Base-by-base conservation (phyloP, 169 alveolate species). In the Cryptosporidium parvum region DNA sequence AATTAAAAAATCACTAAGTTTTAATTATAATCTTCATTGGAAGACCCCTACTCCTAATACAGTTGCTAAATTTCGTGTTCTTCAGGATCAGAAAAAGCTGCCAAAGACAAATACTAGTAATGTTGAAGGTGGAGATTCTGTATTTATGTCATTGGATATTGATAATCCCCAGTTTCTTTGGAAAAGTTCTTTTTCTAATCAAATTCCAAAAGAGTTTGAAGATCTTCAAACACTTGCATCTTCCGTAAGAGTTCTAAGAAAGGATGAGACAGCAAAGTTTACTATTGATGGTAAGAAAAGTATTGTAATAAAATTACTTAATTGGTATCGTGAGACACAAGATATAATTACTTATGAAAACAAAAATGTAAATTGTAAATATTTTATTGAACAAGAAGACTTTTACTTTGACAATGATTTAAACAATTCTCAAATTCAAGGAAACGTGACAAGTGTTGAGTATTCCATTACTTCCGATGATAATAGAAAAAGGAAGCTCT, bases 391-490 rank as follows among this genome's bases (percentile, higher is more conserved):
- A n/a, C 26, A 37, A 9, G 65, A 44, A 44, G 18, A 39, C 44
- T 45, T 44, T 44, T 35, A 23, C 5, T 45, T 44, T 5, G 56
- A 48, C 6, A 48, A 48, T 48, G 21, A 48, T 12, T 48, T 16
- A 14, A 16, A 2, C 0, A 14, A n/a, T 45, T 29, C 29, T 21
- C 33, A 51, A n/a, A 31, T 73, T 26, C 52, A 70, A 51, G 58
- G 58, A 26, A 42, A 45, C 26, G 52, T 26, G n/a, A 42, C 26
- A 33, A 56, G 33, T 23, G 39, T 73, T 33, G 59, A 73, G 21
- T 73, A 73, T n/a, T 73, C 16, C 56, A 56, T 73, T n/a, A 73
- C 86, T n/a, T 52, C 86, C n/a, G 68, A 52, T 53, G 86, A 73
- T 29, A 33, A 31, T 18, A 73, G 52, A 26, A 59, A 73, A 58